These are phyloP conservation scores for Mortierella sp. DNA, from an alignment of 371 early-diverging fungal species.

Conservation along the genomic window DNA sequence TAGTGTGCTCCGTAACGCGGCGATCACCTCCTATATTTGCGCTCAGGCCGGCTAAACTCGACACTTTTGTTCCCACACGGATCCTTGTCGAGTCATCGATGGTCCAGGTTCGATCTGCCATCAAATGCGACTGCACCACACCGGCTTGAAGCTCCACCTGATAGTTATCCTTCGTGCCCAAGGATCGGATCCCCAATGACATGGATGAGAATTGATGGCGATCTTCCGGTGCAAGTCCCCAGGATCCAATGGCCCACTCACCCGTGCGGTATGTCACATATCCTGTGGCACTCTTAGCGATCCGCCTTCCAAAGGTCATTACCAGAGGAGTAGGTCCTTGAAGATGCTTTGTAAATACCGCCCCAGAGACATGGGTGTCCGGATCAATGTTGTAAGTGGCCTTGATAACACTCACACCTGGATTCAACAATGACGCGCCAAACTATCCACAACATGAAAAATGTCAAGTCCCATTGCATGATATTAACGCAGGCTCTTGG, in stretches of 20 bases:
- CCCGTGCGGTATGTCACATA: conserved; percentile 84
- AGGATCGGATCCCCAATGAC: conserved; percentile 66
- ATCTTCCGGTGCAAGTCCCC: conserved; percentile 63
- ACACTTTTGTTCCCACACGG: conserved; percentile 54
- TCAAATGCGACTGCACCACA: conserved; percentile 39
- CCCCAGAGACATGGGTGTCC: conserved; percentile 72
- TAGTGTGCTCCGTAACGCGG: conserved; percentile 71
- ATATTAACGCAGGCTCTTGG: too few species aligned
- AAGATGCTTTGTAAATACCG: conserved; percentile 61
- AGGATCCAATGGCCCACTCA: conserved; percentile 73
- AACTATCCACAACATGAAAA: conserved; percentile 52
- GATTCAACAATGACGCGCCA: conserved; percentile 67
- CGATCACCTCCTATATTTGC: conserved; percentile 70
- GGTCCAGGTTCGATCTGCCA: conserved; percentile 42
- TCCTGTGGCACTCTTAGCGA: conserved; percentile 72
- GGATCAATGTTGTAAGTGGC: conserved; percentile 72
- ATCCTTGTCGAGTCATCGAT: conserved; percentile 30
- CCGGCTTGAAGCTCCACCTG: conserved; percentile 68
- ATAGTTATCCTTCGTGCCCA: conserved; percentile 60
- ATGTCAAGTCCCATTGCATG: neutral
- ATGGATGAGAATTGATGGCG: conserved; percentile 68
- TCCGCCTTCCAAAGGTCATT: conserved; percentile 72
- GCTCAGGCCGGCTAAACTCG: conserved; percentile 63
- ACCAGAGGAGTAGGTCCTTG: conserved; percentile 72
- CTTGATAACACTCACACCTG: conserved; percentile 68